A percentile compares a stretch with the other conserved stretches of the same genome.
Evolutionary conservation across 2,329 filamentous ascomycete genomes (phyloP).

Genomic region (Macrophomina pseudophaseolina): DNA sequence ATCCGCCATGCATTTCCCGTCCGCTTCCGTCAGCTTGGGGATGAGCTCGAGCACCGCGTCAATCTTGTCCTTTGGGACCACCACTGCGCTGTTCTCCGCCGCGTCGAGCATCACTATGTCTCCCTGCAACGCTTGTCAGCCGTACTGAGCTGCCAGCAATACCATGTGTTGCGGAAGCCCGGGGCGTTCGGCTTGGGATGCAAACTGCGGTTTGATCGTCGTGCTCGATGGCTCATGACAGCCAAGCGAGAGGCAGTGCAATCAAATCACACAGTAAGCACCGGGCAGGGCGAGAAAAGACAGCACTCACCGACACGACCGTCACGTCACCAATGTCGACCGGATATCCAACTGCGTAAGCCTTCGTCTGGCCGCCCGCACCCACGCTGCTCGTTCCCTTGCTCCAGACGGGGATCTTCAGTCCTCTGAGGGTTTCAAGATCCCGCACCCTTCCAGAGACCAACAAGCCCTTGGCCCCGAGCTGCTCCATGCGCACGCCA

Average conservation of each 20-base stretch:
- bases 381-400: constrained; percentile 64
- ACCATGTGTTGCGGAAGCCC: not conserved
- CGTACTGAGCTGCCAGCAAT: not conserved
- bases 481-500: constrained; percentile 69
- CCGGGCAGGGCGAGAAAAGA: not conserved
- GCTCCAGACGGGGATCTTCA: constrained; percentile 59
- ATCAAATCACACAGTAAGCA: not conserved
- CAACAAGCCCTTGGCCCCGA: constrained; percentile 66
- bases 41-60: constrained; percentile 65
- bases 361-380: constrained; percentile 60
- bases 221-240: not conserved
- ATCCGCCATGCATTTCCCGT: constrained; percentile 58
- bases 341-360: constrained; percentile 58
- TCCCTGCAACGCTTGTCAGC: constrained; percentile 47
- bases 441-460: constrained; percentile 73
- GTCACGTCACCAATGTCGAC: constrained; percentile 41
- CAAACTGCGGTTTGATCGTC: not conserved
- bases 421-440: constrained; percentile 62
- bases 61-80: constrained; percentile 67
- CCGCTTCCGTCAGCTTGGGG: constrained; percentile 52
- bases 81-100: constrained; percentile 68
- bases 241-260: not conserved
- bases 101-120: constrained; percentile 75
- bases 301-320: constrained; percentile 39
- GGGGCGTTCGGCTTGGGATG: not conserved